Evolutionary conservation across 2,329 filamentous ascomycete genomes (phyloP), one percentile per base, ranked within the genome.

Genomic region (Cadophora malorum): DNA sequence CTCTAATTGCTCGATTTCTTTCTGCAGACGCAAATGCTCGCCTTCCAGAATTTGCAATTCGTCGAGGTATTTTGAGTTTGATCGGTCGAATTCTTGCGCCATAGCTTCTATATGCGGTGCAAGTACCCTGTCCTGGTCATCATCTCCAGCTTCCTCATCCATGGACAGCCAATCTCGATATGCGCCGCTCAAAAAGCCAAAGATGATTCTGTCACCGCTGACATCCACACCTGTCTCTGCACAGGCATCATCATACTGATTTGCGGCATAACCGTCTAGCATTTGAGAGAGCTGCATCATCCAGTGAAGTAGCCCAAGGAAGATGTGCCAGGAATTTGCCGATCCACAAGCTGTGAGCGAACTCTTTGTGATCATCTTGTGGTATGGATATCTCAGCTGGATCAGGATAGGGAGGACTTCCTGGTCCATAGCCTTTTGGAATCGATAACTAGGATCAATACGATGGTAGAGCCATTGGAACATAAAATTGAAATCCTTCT

Each of bases 241-340:
- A 78, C 94, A 97, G 0, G 94, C 94, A 63, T 97, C 91, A 73
- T 97, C 94, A 78, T 97, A 99, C 58, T 89, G 88, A 67, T 94
- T 91, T 65, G 83, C 80, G 1, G 88, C 83, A 77, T 94, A 98
- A 25, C 91, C 87, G 70, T 98, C 94, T 76, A 98, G 88, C 90
- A 98, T 97, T 74, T 95, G 90, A 4, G 93, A 93, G 63, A 99
- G 83, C 79, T 98, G 94, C 95, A 99, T 97, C 89, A 99, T 95
- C 96, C 96, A 99, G 81, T 99, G 94, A 62, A 99, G 84, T 78
- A 99, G 83, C 0, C 94, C 96, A 14, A 99, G 83, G 76, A 99
- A 98, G 0, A 93, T 96, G 70, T 91, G 91, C 96, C 96, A 99
- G 14, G 76, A 77, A 78, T 98, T 98, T 80, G 97, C 94, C 2